Percentiles rank a stretch among this genome's conserved stretches.
These are phyloP conservation scores for Moniliophthora roreri DNA, from an alignment of 1,284 basidiomycete genomes.

Conservation along the genomic window DNA sequence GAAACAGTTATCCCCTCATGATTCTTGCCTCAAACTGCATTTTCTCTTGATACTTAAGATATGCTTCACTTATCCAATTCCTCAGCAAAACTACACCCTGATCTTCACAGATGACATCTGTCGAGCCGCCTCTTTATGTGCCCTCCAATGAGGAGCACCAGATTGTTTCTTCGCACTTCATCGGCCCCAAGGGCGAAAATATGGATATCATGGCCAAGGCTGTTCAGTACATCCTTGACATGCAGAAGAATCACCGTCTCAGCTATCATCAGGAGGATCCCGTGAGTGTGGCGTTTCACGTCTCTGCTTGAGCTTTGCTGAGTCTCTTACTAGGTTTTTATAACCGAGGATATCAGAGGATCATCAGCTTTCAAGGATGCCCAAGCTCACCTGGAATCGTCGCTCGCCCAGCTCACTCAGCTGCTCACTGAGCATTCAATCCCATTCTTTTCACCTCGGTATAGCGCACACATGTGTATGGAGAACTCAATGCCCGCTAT, in stretches of 20 bases:
- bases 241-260: background rate
- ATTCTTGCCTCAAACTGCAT: no score
- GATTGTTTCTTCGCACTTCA: constrained; percentile 6
- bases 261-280: background rate
- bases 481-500: constrained; percentile 38
- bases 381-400: background rate
- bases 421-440: constrained; percentile 27
- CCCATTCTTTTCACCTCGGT: constrained; percentile 43
- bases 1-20: no score
- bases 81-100: background rate
- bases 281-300: no score
- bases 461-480: constrained; percentile 40
- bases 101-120: background rate
- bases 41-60: no score
- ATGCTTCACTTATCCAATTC: no score
- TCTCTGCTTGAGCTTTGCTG: no score
- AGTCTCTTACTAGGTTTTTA: background rate
- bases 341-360: background rate
- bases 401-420: constrained; percentile 1
- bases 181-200: constrained; percentile 11
- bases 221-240: background rate
- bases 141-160: background rate
- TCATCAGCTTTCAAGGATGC: background rate
- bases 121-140: background rate
- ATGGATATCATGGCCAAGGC: background rate